Percentiles rank a stretch among this genome's conserved stretches.
These are phyloP conservation scores for Fragilariopsis cylindrus DNA, from an alignment of 108 stramenopile genomes.

Conservation along the genomic window DNA sequence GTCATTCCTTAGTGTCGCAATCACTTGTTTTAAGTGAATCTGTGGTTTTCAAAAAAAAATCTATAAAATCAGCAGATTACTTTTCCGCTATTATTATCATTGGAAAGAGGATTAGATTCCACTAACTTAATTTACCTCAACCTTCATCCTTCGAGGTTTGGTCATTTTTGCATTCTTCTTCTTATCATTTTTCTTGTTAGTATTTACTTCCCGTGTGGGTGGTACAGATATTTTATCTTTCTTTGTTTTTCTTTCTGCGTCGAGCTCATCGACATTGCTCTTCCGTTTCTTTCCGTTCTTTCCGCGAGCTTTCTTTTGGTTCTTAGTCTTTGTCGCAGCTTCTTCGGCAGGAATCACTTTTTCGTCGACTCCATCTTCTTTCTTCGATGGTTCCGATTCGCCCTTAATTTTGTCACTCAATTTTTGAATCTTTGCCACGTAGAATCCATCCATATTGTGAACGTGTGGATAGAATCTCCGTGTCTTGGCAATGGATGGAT, in stretches of 20 bases:
- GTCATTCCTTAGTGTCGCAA: too few relatives aligned
- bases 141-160: constrained; percentile 56
- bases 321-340: constrained; percentile 12
- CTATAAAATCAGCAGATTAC: too few relatives aligned
- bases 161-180: constrained; percentile 73
- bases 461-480: constrained; percentile 99
- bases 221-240: constrained; percentile 46
- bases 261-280: constrained; percentile 20
- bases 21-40: too few relatives aligned
- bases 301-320: constrained; percentile 33
- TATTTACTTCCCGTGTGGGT: constrained; percentile 12
- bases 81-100: too few relatives aligned
- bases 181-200: constrained; percentile 52
- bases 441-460: constrained; percentile 99
- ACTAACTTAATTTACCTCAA: background rate
- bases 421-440: constrained; percentile 97
- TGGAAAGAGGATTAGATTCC: too few relatives aligned
- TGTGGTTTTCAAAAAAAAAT: too few relatives aligned
- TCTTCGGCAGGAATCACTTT: constrained; percentile 21
- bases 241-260: constrained; percentile 48
- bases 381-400: constrained; percentile 20
- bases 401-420: constrained; percentile 65
- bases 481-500: constrained; percentile 92
- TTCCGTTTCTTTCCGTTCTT: constrained; percentile 31
- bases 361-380: constrained; percentile 15